Conservation (phyloP, 345 rosid species). For the Salix dunnii region DNA sequence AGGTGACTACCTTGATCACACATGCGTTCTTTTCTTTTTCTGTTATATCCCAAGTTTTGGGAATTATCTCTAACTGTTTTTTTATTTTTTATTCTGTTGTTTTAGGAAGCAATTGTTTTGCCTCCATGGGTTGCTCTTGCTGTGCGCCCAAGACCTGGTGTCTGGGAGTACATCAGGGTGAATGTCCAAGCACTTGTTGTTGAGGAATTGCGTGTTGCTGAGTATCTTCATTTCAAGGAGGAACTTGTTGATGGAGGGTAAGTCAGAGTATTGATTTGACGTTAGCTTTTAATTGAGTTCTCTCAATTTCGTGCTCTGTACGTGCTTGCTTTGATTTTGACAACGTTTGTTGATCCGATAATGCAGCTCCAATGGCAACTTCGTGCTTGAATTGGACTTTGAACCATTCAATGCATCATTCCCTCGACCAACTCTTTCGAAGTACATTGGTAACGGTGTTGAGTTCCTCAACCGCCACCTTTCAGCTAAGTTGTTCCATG, state of each 20-base stretch:
- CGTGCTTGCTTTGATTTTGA: not conserved
- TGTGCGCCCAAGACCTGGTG: constrained; percentile 94
- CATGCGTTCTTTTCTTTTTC: not conserved
- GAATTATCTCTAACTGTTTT: not conserved
- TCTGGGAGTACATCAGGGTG: constrained; percentile 85
- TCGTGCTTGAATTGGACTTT: constrained; percentile 87
- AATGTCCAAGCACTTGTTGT: constrained; percentile 74
- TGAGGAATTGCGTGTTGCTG: constrained; percentile 72
- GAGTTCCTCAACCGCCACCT: constrained; percentile 98
- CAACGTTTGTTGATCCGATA: not conserved
- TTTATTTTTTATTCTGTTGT: constrained; percentile 2
- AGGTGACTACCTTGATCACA: constrained; percentile 36
- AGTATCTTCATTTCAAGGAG: constrained; percentile 91
- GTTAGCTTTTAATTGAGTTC: not conserved
- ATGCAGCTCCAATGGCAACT: constrained; percentile 70
- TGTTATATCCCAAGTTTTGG: too few relatives aligned
- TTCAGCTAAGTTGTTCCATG: constrained; percentile 89
- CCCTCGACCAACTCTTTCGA: constrained; percentile 86
- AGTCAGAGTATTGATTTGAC: not conserved
- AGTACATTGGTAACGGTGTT: constrained; percentile 90
- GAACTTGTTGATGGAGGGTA: constrained; percentile 95
- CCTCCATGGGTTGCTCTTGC: constrained; percentile 95
- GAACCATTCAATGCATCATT: constrained; percentile 87
- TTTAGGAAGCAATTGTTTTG: constrained; percentile 82
- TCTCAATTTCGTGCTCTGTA: not conserved